Evolutionary conservation across 306 rosid species (phyloP), one percentile per base, ranked within the genome.

Genomic region (Cucumis melo): DNA sequence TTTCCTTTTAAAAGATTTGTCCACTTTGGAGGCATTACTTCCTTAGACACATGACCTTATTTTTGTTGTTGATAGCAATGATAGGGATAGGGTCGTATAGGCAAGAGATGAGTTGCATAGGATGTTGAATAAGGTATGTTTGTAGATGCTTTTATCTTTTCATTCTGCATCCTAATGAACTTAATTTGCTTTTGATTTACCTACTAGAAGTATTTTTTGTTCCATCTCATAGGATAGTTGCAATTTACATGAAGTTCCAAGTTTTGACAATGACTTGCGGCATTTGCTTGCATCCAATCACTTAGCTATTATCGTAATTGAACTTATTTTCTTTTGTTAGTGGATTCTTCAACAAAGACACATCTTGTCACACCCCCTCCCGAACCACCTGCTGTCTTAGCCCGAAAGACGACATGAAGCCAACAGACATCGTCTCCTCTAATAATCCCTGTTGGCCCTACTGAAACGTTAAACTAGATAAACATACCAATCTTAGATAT

Each of bases 21-120:
- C 97, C 98, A 74, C 77, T 93, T 81, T 93, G 98, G 98, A 93
- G 98, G 89, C 98, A 93, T 86, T 93, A 93, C 85, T 93, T 93
- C 91, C 98, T n/a, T n/a, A 93, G 93, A 93, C 98, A 3, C 98
- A 93, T 84, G 98, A 96, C 81, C 98, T 93, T 77, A 91, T 93
- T 73, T 93, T 93, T 84, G 97, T 93, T 87, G 98, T 93, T 81
- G 98, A 93, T 84, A 91, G 97, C 88, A 93, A 93, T 80, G 98
- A 93, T 62, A 90, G 97, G 84, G 98, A 91, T 83, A 92, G 98
- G 48, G 89, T 90, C 73, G 92, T 90, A 39, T 97, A 93, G 87
- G 98, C 98, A 72, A 89, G 98, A 85, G 98, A 93, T 86, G 98
- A 93, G 82, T 85, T 93, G 88, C 98, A 93, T 85, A 82, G 98